Evolutionary conservation across 306 rosid species (phyloP), one percentile per base, ranked within the genome.

Genomic region (Trifolium dubium): DNA sequence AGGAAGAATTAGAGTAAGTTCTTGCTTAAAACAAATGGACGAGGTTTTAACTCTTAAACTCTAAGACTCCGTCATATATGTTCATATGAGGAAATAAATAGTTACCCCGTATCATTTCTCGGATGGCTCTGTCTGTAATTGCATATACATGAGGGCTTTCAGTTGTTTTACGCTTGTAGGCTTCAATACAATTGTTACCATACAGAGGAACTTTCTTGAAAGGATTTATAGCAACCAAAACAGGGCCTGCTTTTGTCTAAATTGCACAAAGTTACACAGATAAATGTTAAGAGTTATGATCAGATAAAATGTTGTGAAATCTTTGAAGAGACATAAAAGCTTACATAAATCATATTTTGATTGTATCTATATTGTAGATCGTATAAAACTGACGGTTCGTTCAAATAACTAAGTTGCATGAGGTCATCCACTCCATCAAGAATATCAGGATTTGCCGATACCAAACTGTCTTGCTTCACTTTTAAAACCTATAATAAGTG

Each of bases 391-490:
- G 98, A 89, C 0, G 97, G 98, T 67, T 93, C 97, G 13, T 93
- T 93, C 78, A 93, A 82, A 86, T 93, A 93, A 88, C 98, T 93
- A 43, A 93, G 97, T 78, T 93, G 98, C 98, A 93, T 90, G 78
- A 93, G 97, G 87, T 93, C 98, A 77, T 90, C 95, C 73, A 93
- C 96, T n/a, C 98, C 98, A 81, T 93, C 97, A 69, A 93, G 98
- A 80, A 93, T 93, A 80, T 90, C 97, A 54, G 97, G 98, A 86
- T 93, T 90, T 82, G 97, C 98, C 6, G 87, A 74, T 50, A 93
- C 74, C 86, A 90, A 86, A 72, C 75, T 77, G 79, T 89, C 97
- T 53, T 89, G 72, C 80, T 87, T 90, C 46, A 89, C 89, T 78
- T 82, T 90, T 56, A 86, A 80, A 82, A 93, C 96, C 97, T 93